Percentiles rank a stretch among this genome's conserved stretches.
Conservation (phyloP, 1,284 basidiomycete species). For the Tilletia horrida region DNA sequence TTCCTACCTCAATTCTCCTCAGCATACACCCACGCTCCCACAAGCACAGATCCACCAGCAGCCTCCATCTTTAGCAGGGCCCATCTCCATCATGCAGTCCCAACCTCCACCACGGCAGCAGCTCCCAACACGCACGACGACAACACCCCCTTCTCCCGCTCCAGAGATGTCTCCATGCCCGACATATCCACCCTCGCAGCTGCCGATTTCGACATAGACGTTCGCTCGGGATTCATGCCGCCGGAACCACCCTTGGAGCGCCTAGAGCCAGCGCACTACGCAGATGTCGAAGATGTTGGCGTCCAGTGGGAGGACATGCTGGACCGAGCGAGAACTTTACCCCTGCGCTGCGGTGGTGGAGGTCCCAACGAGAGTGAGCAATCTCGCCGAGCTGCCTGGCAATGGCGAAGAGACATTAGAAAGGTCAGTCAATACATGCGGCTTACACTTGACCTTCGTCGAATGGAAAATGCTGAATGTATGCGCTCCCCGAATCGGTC, state of each 20-base stretch:
- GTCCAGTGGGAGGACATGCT: conserved; percentile 66
- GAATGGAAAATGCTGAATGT: too few species aligned
- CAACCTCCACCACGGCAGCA: background rate
- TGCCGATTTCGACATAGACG: conserved; percentile 92
- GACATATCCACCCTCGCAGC: conserved; percentile 83
- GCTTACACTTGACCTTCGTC: too few species aligned
- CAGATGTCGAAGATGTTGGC: conserved; percentile 33
- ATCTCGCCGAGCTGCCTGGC: conserved; percentile 29
- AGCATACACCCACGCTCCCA: too few species aligned
- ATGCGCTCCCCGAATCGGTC: background rate
- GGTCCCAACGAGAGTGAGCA: conserved; percentile 31
- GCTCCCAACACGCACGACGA: background rate
- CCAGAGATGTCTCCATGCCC: conserved; percentile 47
- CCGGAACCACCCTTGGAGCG: conserved; percentile 69
- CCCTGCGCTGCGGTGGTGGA: conserved; percentile 40
- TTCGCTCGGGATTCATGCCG: conserved; percentile 86
- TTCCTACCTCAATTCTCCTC: too few species aligned
- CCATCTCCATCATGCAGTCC: background rate
- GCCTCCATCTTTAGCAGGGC: too few species aligned
- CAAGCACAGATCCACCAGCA: too few species aligned
- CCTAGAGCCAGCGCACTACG: conserved; percentile 62
- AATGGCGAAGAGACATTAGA: conserved; percentile 67
- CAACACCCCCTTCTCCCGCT: conserved; percentile 30
- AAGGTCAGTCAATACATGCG: conserved; percentile 56
- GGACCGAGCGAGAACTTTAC: conserved; percentile 58